A percentile compares a stretch with the other conserved stretches of the same genome.
Conservation (phyloP, 108 stramenopile species). For the Cyclotella cryptica region DNA sequence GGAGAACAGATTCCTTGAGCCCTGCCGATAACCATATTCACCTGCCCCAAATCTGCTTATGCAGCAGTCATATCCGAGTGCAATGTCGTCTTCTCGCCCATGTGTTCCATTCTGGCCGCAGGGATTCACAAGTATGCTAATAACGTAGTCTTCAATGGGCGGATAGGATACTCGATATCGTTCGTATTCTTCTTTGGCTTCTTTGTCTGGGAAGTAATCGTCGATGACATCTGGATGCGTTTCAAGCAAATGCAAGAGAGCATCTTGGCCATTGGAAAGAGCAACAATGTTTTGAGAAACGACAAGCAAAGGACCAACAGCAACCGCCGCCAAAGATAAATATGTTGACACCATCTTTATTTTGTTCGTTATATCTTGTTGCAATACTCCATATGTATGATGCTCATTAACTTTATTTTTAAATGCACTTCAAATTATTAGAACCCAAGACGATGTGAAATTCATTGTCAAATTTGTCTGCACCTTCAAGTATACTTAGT, state of each 20-base stretch:
- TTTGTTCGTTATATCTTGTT: too few species aligned
- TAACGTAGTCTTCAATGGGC: constrained; percentile 46
- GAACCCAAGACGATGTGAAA: neutral
- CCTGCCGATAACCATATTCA: constrained; percentile 42
- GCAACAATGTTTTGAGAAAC: neutral
- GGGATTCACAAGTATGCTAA: constrained; percentile 50
- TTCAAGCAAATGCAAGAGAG: constrained; percentile 27
- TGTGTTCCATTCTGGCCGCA: constrained; percentile 58
- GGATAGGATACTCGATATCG: constrained; percentile 36
- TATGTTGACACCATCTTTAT: neutral
- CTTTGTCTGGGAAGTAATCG: constrained; percentile 14
- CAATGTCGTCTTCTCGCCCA: constrained; percentile 38
- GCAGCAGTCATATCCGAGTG: constrained; percentile 54
- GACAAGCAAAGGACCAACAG: neutral
- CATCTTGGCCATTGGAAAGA: constrained; percentile 23
- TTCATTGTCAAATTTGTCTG: too few species aligned
- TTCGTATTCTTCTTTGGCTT: constrained; percentile 14
- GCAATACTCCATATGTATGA: too few species aligned
- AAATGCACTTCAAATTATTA: too few species aligned
- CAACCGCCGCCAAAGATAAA: neutral
- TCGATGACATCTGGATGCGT: constrained; percentile 39
- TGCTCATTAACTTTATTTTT: too few species aligned
- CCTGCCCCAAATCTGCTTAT: constrained; percentile 48
- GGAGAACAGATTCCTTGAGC: constrained; percentile 33
- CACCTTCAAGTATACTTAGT: too few species aligned